Conservation (phyloP, 1,284 basidiomycete genomes). For the Moesziomyces parantarcticus region DNA sequence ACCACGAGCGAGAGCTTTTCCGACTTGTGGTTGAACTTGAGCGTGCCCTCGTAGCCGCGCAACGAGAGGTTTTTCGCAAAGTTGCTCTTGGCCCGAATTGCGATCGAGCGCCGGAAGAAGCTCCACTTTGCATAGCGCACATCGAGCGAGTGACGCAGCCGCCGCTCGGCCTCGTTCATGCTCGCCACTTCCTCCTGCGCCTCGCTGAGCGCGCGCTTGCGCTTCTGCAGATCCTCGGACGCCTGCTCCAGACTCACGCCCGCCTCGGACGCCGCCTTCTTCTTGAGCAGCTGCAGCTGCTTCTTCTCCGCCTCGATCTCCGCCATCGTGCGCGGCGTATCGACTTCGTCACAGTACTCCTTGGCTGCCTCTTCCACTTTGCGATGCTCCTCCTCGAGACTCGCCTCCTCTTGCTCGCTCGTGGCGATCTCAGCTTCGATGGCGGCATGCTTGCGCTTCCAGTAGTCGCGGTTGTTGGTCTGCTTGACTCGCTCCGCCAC, state of each 20-base stretch:
- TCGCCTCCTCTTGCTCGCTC: constrained; percentile 70
- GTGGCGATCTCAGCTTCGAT: constrained; percentile 51
- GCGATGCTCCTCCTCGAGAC: constrained; percentile 72
- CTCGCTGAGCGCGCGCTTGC: constrained; percentile 53
- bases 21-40: constrained; percentile 80
- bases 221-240: constrained; percentile 75
- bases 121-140: constrained; percentile 76
- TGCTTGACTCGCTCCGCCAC: constrained; percentile 62
- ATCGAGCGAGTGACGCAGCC: constrained; percentile 23
- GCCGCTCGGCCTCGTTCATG: constrained; percentile 69
- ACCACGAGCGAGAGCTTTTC: constrained; percentile 79
- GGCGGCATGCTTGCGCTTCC: constrained; percentile 37
- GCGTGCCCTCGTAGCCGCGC: constrained; percentile 73
- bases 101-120: constrained; percentile 85
- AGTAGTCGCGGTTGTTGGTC: constrained; percentile 50
- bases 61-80: constrained; percentile 85
- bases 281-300: constrained; percentile 77
- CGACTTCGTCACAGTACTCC: constrained; percentile 74
- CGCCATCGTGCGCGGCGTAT: constrained; percentile 73
- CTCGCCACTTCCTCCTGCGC: constrained; percentile 75
- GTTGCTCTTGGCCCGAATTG: constrained; percentile 82
- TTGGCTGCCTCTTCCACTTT: constrained; percentile 71
- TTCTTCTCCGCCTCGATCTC: constrained; percentile 74
- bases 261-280: constrained; percentile 73
- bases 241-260: constrained; percentile 83